Evolutionary conservation across 306 rosid species (phyloP), one percentile per base, ranked within the genome.

Genomic region (Cicer judaicum): DNA sequence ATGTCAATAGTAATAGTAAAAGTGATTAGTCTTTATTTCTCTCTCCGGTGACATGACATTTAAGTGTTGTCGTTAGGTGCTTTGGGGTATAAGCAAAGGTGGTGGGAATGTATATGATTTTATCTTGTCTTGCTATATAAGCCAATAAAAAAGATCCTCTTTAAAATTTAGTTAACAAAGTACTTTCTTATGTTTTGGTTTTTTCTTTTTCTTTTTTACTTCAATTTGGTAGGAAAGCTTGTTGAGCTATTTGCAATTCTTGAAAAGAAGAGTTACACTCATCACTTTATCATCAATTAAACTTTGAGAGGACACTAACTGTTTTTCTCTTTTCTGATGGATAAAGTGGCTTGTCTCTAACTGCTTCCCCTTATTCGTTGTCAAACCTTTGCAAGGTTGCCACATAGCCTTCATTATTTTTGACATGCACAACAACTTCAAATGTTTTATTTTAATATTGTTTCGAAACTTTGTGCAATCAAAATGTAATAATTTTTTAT

Each of bases 1-100:
- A 21, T 21, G 24, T 21, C 2, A 21, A 21, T 21, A 21, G 24
- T 21, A 21, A 21, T 19, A 55, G 46, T 66, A 49, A 57, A 81
- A 63, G 59, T 63, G 61, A 75, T 80, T 78, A 40, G 48, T 66
- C 29, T 79, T 82, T 39, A 72, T 84, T 1, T 39, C 70, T 75
- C 44, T 72, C 64, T 78, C 43, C 68, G 66, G 15, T 62, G 80
- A 16, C 36, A 29, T 69, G 68, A 81, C 82, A 85, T 86, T 85
- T 82, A 87, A 87, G 92, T 88, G 88, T 81, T 86, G 78, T 88
- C 84, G 93, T 90, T 93, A 88, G 94, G 86, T 90, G 91, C 95
- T 94, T 91, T 94, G 93, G 82, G 87, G 82, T 76, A 90, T 87
- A 94, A 94, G 96, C 98, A 94, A 94, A 93, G 96, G 85, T 86